Base-by-base conservation (phyloP, 306 rosid species). In the Rubus idaeus region DNA sequence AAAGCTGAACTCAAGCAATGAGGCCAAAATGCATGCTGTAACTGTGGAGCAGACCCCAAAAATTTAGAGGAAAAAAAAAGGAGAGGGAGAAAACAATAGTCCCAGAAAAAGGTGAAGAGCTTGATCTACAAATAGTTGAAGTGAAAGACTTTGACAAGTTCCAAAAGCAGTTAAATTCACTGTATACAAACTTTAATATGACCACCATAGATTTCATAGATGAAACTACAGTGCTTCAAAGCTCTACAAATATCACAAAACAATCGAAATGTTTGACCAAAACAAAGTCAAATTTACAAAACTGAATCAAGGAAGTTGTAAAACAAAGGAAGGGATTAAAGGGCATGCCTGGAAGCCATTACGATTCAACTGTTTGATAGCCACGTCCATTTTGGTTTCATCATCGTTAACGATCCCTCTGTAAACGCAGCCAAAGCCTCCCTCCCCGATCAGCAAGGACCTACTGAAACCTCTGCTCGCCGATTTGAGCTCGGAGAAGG, bases 401-500 rank as follows among this genome's bases (percentile, higher is more conserved):
- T 26, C 80, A 44, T 40, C 68, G 1, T 41, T 79, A 47, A 90
- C 67, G 57, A 86, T 9, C 1, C 97, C 98, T 68, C 83, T 80
- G 82, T 85, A 95, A 8, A 95, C 99, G 21, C 91, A 92, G 10
- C 99, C 99, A 69, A 95, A 95, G 0, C 99, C 99, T 1, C 99
- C 99, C 72, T 92, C 99, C 14, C 99, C 99, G 46, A 95, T 86
- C 74, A 95, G 76, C 42, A 90, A 80, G 35, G 88, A 55, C 55
- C 97, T 79, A 53, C 86, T 92, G 85, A 95, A 95, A 3, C 91
- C 90, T 5, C 92, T 88, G 20, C 92, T 95, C 1, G 99, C 97
- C 30, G 88, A 65, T 83, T 91, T 95, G 40, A 95, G 87, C 73
- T 88, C 96, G 4, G 92, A 74, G 90, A 95, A 92, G 16, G 89